A percentile compares a stretch with the other conserved stretches of the same genome.
These are phyloP conservation scores for Aquilaria malaccensis DNA, from an alignment of 345 rosid species.

Conservation along the genomic window DNA sequence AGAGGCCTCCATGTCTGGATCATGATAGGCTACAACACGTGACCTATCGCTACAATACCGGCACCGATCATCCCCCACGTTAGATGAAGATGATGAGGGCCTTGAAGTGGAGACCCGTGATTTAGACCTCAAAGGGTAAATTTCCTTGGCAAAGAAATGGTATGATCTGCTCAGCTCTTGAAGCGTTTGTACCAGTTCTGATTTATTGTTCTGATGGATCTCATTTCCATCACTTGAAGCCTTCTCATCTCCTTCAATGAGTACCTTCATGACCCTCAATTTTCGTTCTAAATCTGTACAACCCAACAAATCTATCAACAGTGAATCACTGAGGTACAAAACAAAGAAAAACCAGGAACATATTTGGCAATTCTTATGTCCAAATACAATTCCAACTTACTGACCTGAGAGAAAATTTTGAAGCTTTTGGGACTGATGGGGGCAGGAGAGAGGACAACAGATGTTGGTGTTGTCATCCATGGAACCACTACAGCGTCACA, in stretches of 20 bases:
- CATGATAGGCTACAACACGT: constrained; percentile 5
- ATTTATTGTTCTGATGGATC: constrained; percentile 6
- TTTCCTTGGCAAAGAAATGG: constrained; percentile 25
- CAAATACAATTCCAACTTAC: neutral
- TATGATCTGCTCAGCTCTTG: constrained; percentile 30
- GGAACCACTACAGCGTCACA: too few relatives aligned
- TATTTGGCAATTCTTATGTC: neutral
- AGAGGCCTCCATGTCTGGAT: constrained; percentile 9
- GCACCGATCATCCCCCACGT: neutral
- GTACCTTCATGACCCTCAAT: constrained; percentile 23
- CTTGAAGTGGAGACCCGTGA: constrained; percentile 5
- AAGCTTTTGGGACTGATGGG: constrained; percentile 30
- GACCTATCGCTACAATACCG: neutral
- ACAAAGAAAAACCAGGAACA: neutral
- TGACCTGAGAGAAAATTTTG: constrained; percentile 31
- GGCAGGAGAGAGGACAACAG: neutral
- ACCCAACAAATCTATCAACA: too few relatives aligned
- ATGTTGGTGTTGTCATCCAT: neutral
- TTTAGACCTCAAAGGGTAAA: constrained; percentile 25
- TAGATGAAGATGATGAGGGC: constrained; percentile 10
- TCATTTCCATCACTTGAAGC: constrained; percentile 2
- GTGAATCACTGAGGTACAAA: neutral
- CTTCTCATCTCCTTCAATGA: constrained; percentile 16
- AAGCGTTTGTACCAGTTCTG: constrained; percentile 22
- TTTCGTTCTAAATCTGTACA: constrained; percentile 35